phyloP scores from a whole-genome alignment of 164 flowering plant genomes.

The Berberis vulgaris region DNA sequence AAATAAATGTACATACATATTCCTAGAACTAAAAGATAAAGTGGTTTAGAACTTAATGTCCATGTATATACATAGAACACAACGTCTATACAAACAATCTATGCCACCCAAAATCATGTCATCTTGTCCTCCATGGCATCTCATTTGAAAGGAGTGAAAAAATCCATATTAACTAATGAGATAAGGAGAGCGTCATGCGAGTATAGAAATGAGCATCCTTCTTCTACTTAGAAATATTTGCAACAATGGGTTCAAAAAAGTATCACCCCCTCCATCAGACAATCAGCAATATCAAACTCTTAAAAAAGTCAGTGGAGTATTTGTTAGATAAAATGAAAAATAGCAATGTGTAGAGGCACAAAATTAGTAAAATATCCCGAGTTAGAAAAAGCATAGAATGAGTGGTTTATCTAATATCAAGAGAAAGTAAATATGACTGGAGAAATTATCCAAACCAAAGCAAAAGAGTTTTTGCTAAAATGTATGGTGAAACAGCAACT shows the following conservation, averaged over 20 bases:
- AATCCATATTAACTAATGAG: not conserved
- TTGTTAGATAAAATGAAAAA: not conserved
- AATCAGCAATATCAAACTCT: conserved; percentile 1
- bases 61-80: no score
- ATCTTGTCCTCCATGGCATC: no score
- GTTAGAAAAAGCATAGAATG: no score
- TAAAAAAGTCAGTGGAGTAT: not conserved
- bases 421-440: not conserved
- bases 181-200: not conserved
- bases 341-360: not conserved
- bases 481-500: not conserved
- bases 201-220: not conserved
- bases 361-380: not conserved
- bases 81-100: no score
- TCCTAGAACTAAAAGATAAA: no score
- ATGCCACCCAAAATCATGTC: no score
- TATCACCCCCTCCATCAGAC: not conserved
- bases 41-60: no score
- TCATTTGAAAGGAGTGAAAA: no score
- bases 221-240: conserved; percentile 3
- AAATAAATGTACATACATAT: no score
- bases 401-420: not conserved
- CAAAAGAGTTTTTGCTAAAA: conserved; percentile 6
- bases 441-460: conserved; percentile 4
- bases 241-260: not conserved